Evolutionary conservation across 768 basidiomycete genomes (phyloP).

Genomic region (Trametes coccinea): DNA sequence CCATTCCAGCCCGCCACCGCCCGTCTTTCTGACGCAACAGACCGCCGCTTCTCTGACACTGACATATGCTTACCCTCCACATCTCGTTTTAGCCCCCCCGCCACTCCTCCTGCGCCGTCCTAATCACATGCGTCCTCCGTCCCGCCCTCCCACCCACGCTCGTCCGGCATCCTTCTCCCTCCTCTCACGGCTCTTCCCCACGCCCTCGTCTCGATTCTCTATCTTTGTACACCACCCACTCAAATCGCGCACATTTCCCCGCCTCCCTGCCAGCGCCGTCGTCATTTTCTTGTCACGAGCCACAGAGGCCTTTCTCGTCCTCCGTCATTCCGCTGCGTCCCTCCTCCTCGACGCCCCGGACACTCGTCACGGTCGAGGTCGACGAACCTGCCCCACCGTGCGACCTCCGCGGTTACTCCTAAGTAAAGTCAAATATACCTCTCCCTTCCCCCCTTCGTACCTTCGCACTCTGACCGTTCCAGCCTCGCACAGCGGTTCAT

Average conservation of each 20-base stretch:
- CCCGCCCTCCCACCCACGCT: background rate
- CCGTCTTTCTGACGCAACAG: background rate
- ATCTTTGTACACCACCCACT: background rate
- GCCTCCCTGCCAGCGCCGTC: background rate
- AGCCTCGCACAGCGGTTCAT: background rate
- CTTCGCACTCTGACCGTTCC: background rate
- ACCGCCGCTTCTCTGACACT: background rate
- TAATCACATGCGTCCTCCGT: slow-evolving; percentile 3
- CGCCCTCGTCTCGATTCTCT: background rate
- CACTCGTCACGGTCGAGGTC: background rate
- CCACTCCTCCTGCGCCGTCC: background rate
- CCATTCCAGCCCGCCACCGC: background rate
- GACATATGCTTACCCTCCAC: background rate
- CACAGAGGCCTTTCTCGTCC: background rate
- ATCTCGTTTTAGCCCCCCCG: background rate
- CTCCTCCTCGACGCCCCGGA: background rate
- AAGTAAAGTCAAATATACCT: background rate
- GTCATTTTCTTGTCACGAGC: background rate
- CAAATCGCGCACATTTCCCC: slow-evolving; percentile 5
- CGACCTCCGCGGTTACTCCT: slow-evolving; percentile 11
- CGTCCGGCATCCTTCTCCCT: slow-evolving; percentile 5
- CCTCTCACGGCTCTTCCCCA: background rate
- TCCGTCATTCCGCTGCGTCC: background rate
- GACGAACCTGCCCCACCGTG: background rate
- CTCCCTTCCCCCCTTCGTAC: background rate